Evolutionary conservation across 257 asterid species (phyloP).

Genomic region (Schizonepeta tenuifolia): DNA sequence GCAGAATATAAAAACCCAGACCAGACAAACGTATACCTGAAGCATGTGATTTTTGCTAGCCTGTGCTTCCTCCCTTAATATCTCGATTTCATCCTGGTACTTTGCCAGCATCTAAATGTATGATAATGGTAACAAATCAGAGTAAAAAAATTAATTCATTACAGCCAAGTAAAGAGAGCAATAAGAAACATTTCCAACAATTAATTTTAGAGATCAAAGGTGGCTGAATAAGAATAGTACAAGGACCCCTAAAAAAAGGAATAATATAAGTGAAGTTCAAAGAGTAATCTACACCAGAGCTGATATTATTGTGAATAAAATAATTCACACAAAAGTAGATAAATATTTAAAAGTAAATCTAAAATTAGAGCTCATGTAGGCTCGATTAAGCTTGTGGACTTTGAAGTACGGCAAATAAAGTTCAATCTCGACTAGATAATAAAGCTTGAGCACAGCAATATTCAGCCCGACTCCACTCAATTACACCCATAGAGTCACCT

Average conservation of each 20-base stretch:
- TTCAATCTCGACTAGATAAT: too few relatives aligned
- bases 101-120: constrained; percentile 48
- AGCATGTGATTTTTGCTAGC: constrained; percentile 80
- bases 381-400: too few relatives aligned
- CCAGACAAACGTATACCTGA: constrained; percentile 51
- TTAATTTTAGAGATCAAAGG: not conserved
- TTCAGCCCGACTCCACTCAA: too few relatives aligned
- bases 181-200: not conserved
- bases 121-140: not conserved
- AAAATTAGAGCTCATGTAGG: too few relatives aligned
- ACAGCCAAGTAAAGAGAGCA: constrained; percentile 24
- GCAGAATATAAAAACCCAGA: constrained; percentile 14
- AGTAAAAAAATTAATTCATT: not conserved
- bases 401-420: too few relatives aligned
- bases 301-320: too few relatives aligned
- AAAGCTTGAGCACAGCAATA: too few relatives aligned
- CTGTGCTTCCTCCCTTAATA: constrained; percentile 65
- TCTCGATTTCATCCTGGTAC: constrained; percentile 62
- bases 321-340: too few relatives aligned
- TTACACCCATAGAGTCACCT: too few relatives aligned
- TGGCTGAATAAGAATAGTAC: not conserved
- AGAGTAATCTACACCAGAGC: not conserved
- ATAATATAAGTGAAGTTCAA: not conserved
- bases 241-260: too few relatives aligned
- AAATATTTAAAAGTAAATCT: too few relatives aligned